These are phyloP conservation scores for Aspergillus sp. DNA, from an alignment of 2,329 filamentous ascomycete genomes.

Conservation along the genomic window DNA sequence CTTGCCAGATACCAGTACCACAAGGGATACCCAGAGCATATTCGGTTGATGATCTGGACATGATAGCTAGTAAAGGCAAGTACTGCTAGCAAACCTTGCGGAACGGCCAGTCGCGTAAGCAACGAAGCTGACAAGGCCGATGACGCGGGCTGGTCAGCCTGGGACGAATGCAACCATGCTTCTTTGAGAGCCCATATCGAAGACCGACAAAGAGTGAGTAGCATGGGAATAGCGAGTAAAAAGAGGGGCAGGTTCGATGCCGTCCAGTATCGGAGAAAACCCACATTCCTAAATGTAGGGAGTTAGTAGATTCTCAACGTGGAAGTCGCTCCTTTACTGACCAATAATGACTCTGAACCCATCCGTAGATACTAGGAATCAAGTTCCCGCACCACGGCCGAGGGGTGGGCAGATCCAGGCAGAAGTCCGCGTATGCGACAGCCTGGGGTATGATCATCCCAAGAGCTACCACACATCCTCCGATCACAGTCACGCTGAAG, in stretches of 20 bases:
- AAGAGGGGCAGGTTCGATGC: constrained; percentile 83
- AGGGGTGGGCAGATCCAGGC: constrained; percentile 38
- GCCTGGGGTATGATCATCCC: constrained; percentile 72
- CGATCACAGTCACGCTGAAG: constrained; percentile 59
- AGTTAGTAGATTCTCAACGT: not conserved
- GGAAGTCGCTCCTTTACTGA: constrained; percentile 44
- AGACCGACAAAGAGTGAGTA: constrained; percentile 65
- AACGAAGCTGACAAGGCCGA: constrained; percentile 24
- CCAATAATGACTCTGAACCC: constrained; percentile 90
- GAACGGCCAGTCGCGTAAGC: constrained; percentile 60
- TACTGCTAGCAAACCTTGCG: constrained; percentile 68
- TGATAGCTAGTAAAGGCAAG: constrained; percentile 79
- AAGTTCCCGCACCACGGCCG: constrained; percentile 71
- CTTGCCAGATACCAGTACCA: constrained; percentile 82
- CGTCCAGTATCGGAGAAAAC: constrained; percentile 89
- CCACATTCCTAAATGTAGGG: constrained; percentile 68
- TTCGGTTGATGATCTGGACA: constrained; percentile 86
- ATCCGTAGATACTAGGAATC: constrained; percentile 87
- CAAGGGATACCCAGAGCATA: constrained; percentile 82
- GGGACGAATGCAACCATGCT: constrained; percentile 14
- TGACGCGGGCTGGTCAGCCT: constrained; percentile 10
- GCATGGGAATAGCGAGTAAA: constrained; percentile 73
- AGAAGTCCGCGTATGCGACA: constrained; percentile 72
- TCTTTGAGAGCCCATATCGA: constrained; percentile 46
- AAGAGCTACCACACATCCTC: constrained; percentile 64